These are phyloP conservation scores for Quercus lobata DNA, from an alignment of 331 rosid species.

Conservation along the genomic window DNA sequence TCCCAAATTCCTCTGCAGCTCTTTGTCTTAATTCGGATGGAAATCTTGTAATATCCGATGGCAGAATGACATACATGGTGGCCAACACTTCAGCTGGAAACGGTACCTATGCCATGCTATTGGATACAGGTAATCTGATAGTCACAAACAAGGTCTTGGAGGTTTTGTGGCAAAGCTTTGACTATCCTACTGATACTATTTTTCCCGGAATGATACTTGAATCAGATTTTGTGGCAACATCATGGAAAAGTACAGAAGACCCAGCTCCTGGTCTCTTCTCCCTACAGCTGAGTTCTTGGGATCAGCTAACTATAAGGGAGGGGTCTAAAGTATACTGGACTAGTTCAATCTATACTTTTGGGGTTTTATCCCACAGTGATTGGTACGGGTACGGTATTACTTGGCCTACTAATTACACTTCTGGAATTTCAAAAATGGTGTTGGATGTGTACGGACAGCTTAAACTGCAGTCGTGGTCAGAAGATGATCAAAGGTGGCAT, in stretches of 20 bases:
- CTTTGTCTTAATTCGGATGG: not conserved
- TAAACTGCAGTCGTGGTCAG: not conserved
- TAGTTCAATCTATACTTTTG: not conserved
- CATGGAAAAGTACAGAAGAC: conserved; percentile 7
- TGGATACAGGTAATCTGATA: conserved; percentile 1
- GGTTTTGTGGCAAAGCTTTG: conserved; percentile 20
- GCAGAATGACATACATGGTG: not conserved
- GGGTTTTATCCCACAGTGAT: not conserved
- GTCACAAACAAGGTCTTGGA: not conserved
- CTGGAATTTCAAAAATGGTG: not conserved
- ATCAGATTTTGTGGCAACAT: not conserved
- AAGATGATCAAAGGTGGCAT: not conserved
- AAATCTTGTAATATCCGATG: conserved; percentile 18
- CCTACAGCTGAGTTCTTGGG: not conserved
- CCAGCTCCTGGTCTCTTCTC: conserved; percentile 6
- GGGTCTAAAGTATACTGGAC: not conserved
- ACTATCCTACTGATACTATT: conserved; percentile 4
- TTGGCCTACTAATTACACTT: not conserved
- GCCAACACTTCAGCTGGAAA: not conserved
- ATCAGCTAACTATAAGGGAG: not conserved
- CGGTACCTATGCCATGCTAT: not conserved
- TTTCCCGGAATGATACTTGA: too few relatives aligned
- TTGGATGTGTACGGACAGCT: not conserved
- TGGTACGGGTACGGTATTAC: not conserved
- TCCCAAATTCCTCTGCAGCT: not conserved